Percentiles rank a stretch among this genome's conserved stretches.
phyloP scores from a whole-genome alignment of 805 yeast species.

The Jamesozyma gamospora region DNA sequence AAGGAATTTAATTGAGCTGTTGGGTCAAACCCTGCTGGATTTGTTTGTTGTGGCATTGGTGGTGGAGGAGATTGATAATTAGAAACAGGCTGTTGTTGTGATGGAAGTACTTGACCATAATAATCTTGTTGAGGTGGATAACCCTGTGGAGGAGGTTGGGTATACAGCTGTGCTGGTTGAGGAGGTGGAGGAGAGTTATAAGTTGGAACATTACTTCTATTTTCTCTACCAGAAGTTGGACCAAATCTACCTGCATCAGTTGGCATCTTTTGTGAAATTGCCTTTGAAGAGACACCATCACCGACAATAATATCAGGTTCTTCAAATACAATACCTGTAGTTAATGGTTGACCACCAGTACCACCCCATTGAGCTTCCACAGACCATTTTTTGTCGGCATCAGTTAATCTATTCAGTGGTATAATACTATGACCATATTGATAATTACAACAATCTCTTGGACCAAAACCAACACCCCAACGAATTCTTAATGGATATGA shows the following conservation, averaged over 20 bases:
- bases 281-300: slow-evolving; percentile 84
- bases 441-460: slow-evolving; percentile 95
- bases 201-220: slow-evolving; percentile 16
- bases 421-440: slow-evolving; percentile 82
- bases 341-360: slow-evolving; percentile 77
- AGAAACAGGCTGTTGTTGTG: slow-evolving; percentile 2
- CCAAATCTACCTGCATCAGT: slow-evolving; percentile 80
- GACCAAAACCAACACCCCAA: slow-evolving; percentile 99
- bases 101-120: slow-evolving; percentile 3
- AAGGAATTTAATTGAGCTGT: slow-evolving; percentile 34
- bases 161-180: slow-evolving; percentile 8
- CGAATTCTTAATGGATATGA: slow-evolving; percentile 64
- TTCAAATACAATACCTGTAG: slow-evolving; percentile 74
- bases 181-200: slow-evolving; percentile 1
- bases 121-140: slow-evolving; percentile 4
- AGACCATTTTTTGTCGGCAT: slow-evolving; percentile 88
- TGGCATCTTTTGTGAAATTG: slow-evolving; percentile 86
- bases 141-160: slow-evolving; percentile 10
- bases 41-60: slow-evolving; percentile 17
- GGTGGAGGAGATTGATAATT: slow-evolving; percentile 1
- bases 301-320: slow-evolving; percentile 98
- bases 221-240: slow-evolving; percentile 66
- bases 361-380: slow-evolving; percentile 94
- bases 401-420: slow-evolving; percentile 81
- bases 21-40: slow-evolving; percentile 23